A percentile compares a stretch with the other conserved stretches of the same genome.
These are phyloP conservation scores for Hirsutella minnesotensis DNA, from an alignment of 2,329 filamentous ascomycete genomes.

Conservation along the genomic window DNA sequence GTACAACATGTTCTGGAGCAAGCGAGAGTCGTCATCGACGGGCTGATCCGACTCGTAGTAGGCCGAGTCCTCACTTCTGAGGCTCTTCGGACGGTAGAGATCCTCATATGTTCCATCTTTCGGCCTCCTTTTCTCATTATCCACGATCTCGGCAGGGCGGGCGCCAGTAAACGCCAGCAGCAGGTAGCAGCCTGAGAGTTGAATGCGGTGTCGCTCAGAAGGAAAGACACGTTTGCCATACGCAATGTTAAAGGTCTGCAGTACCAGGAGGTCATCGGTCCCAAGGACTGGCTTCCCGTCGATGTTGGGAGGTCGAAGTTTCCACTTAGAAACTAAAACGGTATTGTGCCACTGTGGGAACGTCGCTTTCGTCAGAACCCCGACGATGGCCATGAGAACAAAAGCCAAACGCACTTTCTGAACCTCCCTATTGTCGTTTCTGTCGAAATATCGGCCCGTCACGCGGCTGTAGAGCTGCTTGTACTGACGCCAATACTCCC, in stretches of 20 bases:
- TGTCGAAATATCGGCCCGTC: background rate
- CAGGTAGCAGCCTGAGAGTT: background rate
- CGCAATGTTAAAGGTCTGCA: background rate
- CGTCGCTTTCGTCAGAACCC: background rate
- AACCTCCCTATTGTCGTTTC: background rate
- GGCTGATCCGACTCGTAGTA: background rate
- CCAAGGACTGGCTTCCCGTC: background rate
- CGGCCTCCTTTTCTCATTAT: background rate
- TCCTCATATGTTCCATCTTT: background rate
- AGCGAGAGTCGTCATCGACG: background rate
- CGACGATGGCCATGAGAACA: background rate
- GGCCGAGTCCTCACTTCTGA: background rate
- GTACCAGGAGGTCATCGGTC: background rate
- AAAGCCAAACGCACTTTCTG: background rate
- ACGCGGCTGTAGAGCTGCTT: background rate
- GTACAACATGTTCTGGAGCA: background rate
- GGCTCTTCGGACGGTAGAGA: background rate
- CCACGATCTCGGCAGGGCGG: background rate
- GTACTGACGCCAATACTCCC: background rate
- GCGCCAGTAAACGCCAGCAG: background rate
- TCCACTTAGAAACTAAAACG: background rate
- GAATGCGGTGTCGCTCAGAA: too few relatives aligned
- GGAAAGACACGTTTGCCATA: background rate
- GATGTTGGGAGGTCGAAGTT: background rate
- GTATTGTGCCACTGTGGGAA: background rate